Conservation (phyloP, 345 rosid species). For the Brassica napus region Da-Ae NC_063440.1:14952501-14953000, state of each 20-base stretch:
- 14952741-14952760: slow-evolving; percentile 96
- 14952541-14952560: too few species aligned
- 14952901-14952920: slow-evolving; percentile 72
- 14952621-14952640: slow-evolving; percentile 88
- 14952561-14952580: not conserved
- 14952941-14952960: slow-evolving; percentile 51
- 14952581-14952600: slow-evolving; percentile 88
- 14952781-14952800: slow-evolving; percentile 82
- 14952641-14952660: slow-evolving; percentile 86
- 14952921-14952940: slow-evolving; percentile 80
- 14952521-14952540: too few species aligned
- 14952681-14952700: slow-evolving; percentile 58
- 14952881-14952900: slow-evolving; percentile 73
- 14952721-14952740: slow-evolving; percentile 92
- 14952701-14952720: slow-evolving; percentile 81
- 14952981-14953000: too few species aligned
- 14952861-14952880: slow-evolving; percentile 85
- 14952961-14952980: not conserved
- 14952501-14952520: too few species aligned
- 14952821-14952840: slow-evolving; percentile 57
- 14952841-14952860: slow-evolving; percentile 93
- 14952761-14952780: slow-evolving; percentile 88
- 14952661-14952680: slow-evolving; percentile 58
- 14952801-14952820: slow-evolving; percentile 58
- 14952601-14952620: slow-evolving; percentile 88